These are phyloP conservation scores for Pestalotiopsis sp. DNA, from an alignment of 2,329 filamentous ascomycete genomes.

Conservation along the genomic window DNA sequence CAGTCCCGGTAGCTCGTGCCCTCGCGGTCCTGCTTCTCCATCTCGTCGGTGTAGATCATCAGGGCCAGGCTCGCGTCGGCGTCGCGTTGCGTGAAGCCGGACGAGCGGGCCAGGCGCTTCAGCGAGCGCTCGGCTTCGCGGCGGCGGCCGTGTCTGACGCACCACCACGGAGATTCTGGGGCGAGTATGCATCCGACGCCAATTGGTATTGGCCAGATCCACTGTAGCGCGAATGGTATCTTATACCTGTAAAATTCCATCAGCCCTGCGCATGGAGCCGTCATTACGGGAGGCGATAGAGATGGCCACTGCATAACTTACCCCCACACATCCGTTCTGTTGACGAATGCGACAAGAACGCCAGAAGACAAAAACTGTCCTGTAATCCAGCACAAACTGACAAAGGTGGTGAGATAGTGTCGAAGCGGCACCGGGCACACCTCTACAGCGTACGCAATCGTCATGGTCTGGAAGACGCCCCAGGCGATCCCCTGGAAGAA, in stretches of 20 bases:
- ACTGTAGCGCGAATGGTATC: constrained; percentile 70
- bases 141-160: constrained; percentile 65
- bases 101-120: constrained; percentile 62
- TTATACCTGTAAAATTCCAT: not conserved
- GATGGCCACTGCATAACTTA: constrained; percentile 26
- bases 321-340: constrained; percentile 65
- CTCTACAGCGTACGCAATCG: constrained; percentile 68
- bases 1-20: constrained; percentile 80
- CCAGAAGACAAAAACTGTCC: constrained; percentile 72
- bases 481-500: constrained; percentile 42
- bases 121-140: constrained; percentile 68
- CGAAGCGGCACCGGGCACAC: constrained; percentile 72
- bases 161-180: constrained; percentile 73
- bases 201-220: constrained; percentile 74
- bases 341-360: constrained; percentile 69
- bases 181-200: constrained; percentile 66
- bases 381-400: constrained; percentile 76
- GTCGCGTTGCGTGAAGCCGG: constrained; percentile 70
- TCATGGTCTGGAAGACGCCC: constrained; percentile 60
- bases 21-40: constrained; percentile 73
- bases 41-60: constrained; percentile 86
- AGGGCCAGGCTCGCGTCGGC: constrained; percentile 83
- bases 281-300: too few relatives aligned
- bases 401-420: constrained; percentile 68
- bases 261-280: constrained; percentile 39